Conservation (phyloP, 2,329 filamentous ascomycete genomes). For the Aspergillus oerlinghausenensis region DNA sequence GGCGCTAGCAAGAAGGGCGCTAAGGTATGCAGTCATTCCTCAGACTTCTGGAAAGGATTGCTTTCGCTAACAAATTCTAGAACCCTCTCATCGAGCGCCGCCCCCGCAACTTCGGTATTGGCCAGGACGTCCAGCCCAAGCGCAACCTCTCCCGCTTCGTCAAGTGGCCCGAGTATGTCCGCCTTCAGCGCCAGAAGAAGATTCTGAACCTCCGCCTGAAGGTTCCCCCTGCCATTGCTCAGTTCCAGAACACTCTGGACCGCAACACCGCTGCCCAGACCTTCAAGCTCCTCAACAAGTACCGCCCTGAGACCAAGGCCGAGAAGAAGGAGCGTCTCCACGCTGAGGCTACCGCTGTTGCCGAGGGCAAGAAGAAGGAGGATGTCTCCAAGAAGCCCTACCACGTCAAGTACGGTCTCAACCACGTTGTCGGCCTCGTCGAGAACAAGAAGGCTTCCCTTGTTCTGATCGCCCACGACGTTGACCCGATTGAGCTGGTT, state of each 20-base stretch:
- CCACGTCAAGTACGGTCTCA: slow-evolving; percentile 98
- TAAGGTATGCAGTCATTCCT: slow-evolving; percentile 64
- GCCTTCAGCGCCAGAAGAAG: slow-evolving; percentile 91
- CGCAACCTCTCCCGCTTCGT: slow-evolving; percentile 98
- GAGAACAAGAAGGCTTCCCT: slow-evolving; percentile 99
- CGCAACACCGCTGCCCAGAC: slow-evolving; percentile 93
- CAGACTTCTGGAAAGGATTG: not conserved
- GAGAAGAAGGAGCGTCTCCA: slow-evolving; percentile 99
- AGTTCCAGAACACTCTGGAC: slow-evolving; percentile 97
- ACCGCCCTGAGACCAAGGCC: slow-evolving; percentile 96
- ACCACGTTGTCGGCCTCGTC: slow-evolving; percentile 95
- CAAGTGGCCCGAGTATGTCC: slow-evolving; percentile 99
- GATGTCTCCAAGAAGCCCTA: slow-evolving; percentile 99
- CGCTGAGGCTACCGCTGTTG: slow-evolving; percentile 95
- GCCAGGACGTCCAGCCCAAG: slow-evolving; percentile 95
- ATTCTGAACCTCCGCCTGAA: slow-evolving; percentile 98
- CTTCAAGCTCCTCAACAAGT: slow-evolving; percentile 99
- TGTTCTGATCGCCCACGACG: slow-evolving; percentile 98
- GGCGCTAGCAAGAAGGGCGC: slow-evolving; percentile 81
- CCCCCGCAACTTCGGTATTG: slow-evolving; percentile 94
- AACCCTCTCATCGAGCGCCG: slow-evolving; percentile 99
- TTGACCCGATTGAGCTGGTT: slow-evolving; percentile 98
- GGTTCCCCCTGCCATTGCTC: slow-evolving; percentile 93
- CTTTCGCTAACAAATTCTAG: slow-evolving; percentile 43
- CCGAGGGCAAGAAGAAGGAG: slow-evolving; percentile 99